Conservation (phyloP, 805 yeast species). For the Zygotorulaspora sp. region DNA sequence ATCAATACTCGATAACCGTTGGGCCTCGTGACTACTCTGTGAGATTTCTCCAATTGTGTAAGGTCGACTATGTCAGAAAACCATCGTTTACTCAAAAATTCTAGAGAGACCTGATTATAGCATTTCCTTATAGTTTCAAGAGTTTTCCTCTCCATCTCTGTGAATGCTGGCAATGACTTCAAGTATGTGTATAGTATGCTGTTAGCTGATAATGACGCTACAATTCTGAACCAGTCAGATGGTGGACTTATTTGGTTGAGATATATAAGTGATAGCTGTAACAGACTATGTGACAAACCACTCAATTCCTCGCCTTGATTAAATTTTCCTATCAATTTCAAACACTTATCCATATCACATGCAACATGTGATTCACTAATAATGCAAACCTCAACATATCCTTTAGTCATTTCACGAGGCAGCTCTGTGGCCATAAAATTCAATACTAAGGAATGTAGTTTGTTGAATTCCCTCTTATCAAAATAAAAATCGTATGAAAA, state of each 20-base stretch:
- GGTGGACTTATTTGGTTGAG: constrained; percentile 5
- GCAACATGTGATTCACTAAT: constrained; percentile 22
- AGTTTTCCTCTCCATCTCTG: constrained; percentile 17
- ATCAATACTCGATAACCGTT: constrained; percentile 11
- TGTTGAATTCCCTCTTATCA: constrained; percentile 10
- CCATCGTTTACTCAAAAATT: constrained; percentile 17
- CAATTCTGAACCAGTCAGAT: constrained; percentile 11
- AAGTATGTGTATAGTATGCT: constrained; percentile 13
- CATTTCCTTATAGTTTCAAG: constrained; percentile 11
- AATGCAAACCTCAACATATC: constrained; percentile 12
- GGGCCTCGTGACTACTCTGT: constrained; percentile 5
- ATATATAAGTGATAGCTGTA: constrained; percentile 11
- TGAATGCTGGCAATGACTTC: constrained; percentile 12
- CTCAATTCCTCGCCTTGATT: background rate
- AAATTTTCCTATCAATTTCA: constrained; percentile 4
- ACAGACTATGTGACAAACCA: constrained; percentile 1
- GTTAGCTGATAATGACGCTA: constrained; percentile 3
- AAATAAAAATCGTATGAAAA: constrained; percentile 19
- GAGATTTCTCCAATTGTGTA: constrained; percentile 5
- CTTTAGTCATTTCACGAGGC: constrained; percentile 9
- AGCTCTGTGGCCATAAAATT: constrained; percentile 15
- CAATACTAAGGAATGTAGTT: constrained; percentile 17
- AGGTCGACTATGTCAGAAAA: constrained; percentile 7
- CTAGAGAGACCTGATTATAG: constrained; percentile 23
- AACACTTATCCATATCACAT: constrained; percentile 14